Conservation (phyloP, 768 basidiomycete species). For the Rhodocollybia butyracea region DNA sequence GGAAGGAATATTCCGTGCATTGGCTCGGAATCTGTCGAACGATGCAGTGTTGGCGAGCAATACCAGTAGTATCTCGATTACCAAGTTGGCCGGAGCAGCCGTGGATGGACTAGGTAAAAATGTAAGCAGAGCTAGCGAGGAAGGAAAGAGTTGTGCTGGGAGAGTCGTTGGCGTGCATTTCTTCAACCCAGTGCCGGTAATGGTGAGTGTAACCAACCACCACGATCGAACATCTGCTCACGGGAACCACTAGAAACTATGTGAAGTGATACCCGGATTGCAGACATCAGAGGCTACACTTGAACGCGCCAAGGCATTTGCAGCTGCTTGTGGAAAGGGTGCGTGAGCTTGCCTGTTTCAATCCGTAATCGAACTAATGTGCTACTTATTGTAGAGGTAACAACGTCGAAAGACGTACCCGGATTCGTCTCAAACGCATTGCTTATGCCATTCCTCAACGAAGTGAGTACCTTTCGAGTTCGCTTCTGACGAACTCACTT, state of each 20-base stretch:
- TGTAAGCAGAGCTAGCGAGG: conserved; percentile 50
- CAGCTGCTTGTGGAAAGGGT: conserved; percentile 90
- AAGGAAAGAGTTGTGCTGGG: conserved; percentile 60
- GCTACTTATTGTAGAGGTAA: conserved; percentile 71
- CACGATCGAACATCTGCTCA: not conserved
- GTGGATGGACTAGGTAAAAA: conserved; percentile 39
- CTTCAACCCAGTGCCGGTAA: conserved; percentile 96
- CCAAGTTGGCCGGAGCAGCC: conserved; percentile 85
- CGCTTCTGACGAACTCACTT: conserved; percentile 2
- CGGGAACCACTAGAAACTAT: conserved; percentile 61
- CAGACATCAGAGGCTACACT: conserved; percentile 83
- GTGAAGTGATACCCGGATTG: conserved; percentile 91
- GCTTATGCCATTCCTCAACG: conserved; percentile 97
- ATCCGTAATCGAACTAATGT: not conserved
- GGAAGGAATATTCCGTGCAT: conserved; percentile 65
- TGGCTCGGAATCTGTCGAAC: conserved; percentile 66
- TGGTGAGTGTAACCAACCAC: conserved; percentile 70
- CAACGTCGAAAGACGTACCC: conserved; percentile 87
- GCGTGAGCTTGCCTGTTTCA: conserved; percentile 6
- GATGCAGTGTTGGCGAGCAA: conserved; percentile 86
- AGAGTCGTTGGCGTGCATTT: conserved; percentile 91
- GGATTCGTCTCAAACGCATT: conserved; percentile 95
- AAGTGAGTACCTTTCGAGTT: conserved; percentile 40
- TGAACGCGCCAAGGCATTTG: conserved; percentile 75
- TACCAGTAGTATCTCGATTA: conserved; percentile 92